Percentiles rank a stretch among this genome's conserved stretches.
These are phyloP conservation scores for Erodium trifolium DNA, from an alignment of 441 rosid genomes.

Conservation along the genomic window DNA sequence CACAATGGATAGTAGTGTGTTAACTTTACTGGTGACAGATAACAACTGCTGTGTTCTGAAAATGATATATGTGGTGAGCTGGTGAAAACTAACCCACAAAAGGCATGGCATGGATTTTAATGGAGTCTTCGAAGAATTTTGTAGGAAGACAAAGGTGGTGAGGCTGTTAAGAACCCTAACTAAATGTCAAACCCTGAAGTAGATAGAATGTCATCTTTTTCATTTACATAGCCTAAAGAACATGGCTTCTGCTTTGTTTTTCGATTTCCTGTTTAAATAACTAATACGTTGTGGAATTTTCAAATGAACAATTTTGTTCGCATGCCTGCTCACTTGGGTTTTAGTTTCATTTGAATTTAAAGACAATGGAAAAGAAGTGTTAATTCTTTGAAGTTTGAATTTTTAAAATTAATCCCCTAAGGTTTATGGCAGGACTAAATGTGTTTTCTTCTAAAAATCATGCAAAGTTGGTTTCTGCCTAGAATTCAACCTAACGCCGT, in stretches of 20 bases:
- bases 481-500: neutral
- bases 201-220: conserved; percentile 1
- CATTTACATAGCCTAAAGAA: neutral
- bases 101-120: conserved; percentile 3
- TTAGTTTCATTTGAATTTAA: neutral
- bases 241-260: conserved; percentile 1
- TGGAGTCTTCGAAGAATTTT: neutral
- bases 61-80: conserved; percentile 5
- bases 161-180: neutral
- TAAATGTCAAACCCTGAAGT: neutral
- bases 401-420: neutral
- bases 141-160: neutral
- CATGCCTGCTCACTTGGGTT: neutral
- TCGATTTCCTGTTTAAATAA: neutral
- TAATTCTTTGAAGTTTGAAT: neutral
- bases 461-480: conserved; percentile 8
- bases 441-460: neutral
- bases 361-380: neutral
- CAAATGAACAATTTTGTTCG: neutral
- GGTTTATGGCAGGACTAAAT: neutral
- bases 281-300: neutral
- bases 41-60: neutral
- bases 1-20: neutral
- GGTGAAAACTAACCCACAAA: neutral
- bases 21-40: neutral